A percentile compares a stretch with the other conserved stretches of the same genome.
Conservation (phyloP, 1,284 basidiomycete genomes). For the Tilletia walkeri region DNA sequence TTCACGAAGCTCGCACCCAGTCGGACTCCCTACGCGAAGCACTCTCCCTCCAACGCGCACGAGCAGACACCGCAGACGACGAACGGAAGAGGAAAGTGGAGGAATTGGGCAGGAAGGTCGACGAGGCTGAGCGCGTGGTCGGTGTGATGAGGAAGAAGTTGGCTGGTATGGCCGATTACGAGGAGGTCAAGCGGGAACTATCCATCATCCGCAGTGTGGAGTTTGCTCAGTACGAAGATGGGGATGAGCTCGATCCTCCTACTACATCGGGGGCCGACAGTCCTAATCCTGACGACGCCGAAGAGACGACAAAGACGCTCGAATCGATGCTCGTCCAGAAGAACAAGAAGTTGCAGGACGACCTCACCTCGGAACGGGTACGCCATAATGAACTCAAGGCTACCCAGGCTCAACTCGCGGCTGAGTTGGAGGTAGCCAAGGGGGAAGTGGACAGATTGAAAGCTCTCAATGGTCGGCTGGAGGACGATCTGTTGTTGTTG, state of each 20-base stretch:
- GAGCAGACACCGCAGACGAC: neutral
- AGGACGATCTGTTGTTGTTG: constrained; percentile 80
- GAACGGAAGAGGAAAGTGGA: neutral
- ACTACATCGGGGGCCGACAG: neutral
- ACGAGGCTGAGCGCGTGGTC: constrained; percentile 14
- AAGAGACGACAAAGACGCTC: constrained; percentile 73
- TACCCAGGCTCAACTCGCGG: constrained; percentile 38
- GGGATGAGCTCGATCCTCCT: constrained; percentile 61
- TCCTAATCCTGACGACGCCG: neutral
- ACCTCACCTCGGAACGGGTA: constrained; percentile 86
- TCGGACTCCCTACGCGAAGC: constrained; percentile 8
- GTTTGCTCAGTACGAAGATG: constrained; percentile 50
- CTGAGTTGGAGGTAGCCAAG: constrained; percentile 65
- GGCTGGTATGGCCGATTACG: constrained; percentile 63
- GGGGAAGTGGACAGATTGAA: constrained; percentile 74
- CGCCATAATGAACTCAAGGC: constrained; percentile 53
- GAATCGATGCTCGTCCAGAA: constrained; percentile 87
- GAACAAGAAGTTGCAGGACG: constrained; percentile 90
- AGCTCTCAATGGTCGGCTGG: constrained; percentile 79
- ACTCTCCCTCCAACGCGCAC: neutral
- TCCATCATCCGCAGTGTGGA: constrained; percentile 44
- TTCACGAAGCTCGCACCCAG: constrained; percentile 16
- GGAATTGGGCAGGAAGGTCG: constrained; percentile 55
- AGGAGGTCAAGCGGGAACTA: constrained; percentile 66
- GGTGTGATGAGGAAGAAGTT: neutral